Evolutionary conservation across 2,329 filamentous ascomycete genomes (phyloP).

Genomic region (Neopestalotiopsis sp.): DNA sequence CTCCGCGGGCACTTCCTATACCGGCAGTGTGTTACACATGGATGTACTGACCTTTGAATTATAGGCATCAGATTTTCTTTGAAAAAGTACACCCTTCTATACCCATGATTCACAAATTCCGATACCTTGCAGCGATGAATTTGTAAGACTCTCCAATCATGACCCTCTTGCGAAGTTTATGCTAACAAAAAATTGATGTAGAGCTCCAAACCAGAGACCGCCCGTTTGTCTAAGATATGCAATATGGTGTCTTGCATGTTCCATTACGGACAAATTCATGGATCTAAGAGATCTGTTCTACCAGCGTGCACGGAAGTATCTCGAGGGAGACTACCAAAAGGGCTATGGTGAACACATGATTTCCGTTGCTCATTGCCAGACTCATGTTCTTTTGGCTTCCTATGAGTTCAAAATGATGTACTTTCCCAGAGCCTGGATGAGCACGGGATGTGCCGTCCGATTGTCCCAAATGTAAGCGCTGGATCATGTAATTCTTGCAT

Average conservation of each 20-base stretch:
- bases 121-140: conserved; percentile 88
- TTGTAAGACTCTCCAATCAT: conserved; percentile 52
- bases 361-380: conserved; percentile 83
- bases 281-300: conserved; percentile 89
- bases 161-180: not conserved
- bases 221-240: conserved; percentile 89
- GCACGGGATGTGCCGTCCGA: conserved; percentile 79
- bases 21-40: too few relatives aligned
- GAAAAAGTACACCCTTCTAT: conserved; percentile 85
- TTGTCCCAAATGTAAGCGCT: conserved; percentile 76
- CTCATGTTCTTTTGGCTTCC: conserved; percentile 76
- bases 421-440: conserved; percentile 95
- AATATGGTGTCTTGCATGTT: conserved; percentile 94
- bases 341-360: conserved; percentile 91
- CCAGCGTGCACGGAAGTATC: conserved; percentile 84
- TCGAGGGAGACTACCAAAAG: conserved; percentile 88
- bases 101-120: conserved; percentile 87
- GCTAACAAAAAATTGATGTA: conserved; percentile 34
- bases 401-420: conserved; percentile 99
- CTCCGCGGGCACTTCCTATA: conserved; percentile 19
- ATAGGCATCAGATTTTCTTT: conserved; percentile 83
- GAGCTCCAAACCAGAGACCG: conserved; percentile 81
- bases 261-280: conserved; percentile 80
- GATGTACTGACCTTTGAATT: conserved; percentile 9
- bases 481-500: not conserved